Base-by-base conservation (phyloP, 306 rosid genomes). In the Vigna hirtella region DNA sequence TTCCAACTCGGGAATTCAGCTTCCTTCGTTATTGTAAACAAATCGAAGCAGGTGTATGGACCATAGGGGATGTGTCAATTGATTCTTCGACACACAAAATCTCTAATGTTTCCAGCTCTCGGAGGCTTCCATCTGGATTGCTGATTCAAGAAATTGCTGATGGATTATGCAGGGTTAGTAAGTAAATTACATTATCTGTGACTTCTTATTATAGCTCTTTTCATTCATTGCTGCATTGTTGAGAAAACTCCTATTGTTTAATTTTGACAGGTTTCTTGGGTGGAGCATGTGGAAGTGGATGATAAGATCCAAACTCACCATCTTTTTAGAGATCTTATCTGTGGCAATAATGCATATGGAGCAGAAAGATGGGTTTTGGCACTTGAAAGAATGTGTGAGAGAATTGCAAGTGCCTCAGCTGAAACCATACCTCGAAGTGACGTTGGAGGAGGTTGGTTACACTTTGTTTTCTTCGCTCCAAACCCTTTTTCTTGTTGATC, bases 101-200 rank as follows among this genome's bases (percentile, higher is more conserved):
- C 15, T 62, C 42, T 26, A 66, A 34, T 26, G 42, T 58, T 17
- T 38, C 86, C 34, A 73, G n/a, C 11, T 43, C 82, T 59, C 85
- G 97, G 94, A 87, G 79, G 79, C 78, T 88, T 59, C 98, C 97
- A 50, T 93, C 97, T 14, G 98, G 97, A 13, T 91, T 92, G 83
- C 56, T 91, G 82, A 87, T 94, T 76, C 77, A 87, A 16, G 91
- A 90, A 24, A 30, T 84, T 82, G 20, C 78, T 1, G 58, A 83
- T 75, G 88, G 87, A 13, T 83, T 68, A 32, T 86, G 89, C 66
- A 81, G 62, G 45, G 68, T 62, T 30, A 30, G 43, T 32, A 32
- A 32, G 66, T 30, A 30, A 30, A 61, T 28, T 28, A 14, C 11
- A 59, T 15, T 28, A 58, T 30, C 66, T 14, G 15, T 62, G 45